Base-by-base conservation (phyloP, 2,329 filamentous ascomycete genomes). In the Ascosphaera aggregata region DNA sequence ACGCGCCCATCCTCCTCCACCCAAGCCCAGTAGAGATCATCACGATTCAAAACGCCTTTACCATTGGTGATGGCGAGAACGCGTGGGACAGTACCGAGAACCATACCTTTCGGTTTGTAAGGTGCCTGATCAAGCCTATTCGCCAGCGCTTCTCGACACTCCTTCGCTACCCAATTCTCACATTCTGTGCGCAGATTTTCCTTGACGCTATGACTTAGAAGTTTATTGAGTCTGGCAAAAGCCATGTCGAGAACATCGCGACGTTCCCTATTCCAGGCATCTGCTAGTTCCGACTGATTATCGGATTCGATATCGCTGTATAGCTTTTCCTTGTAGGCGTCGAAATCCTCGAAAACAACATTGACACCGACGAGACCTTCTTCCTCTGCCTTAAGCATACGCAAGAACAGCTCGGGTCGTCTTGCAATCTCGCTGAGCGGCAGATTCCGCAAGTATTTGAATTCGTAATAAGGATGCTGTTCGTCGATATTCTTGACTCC, bases 341-440 rank as follows among this genome's bases (percentile, higher is more conserved):
- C 71, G 48, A 80, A 75, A 40, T 78, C 73, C 48, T 81, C 73
- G 54, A 95, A 69, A 11, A 69, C 70, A 15, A 95, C 71, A 47
- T 72, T 75, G 40, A 98, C 80, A 42, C 92, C 81, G 11, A 98
- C 69, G 1, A 98, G 64, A 2, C 86, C 85, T 54, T 98, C 89
- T 49, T 89, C 79, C 55, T 98, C 89, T 1, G 89, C 89, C 54
- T 84, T 91, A 56, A 95, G 73, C 89, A 98, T 98, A 59, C 91
- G 86, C 41, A 98, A 62, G 54, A 89, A 98, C 18, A 93, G 65
- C 46, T 94, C 85, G 1, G 89, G 89, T 39, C 80, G 75, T 39
- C 74, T 72, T 2, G 82, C 78, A 42, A 95, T 70, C 46, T 89
- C 79, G 34, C 65, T 64, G 43, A 94, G 78, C 5, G 80, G 80